Evolutionary conservation across 2,329 filamentous ascomycete species (phyloP).

Genomic region (Corynespora cassiicola): DNA sequence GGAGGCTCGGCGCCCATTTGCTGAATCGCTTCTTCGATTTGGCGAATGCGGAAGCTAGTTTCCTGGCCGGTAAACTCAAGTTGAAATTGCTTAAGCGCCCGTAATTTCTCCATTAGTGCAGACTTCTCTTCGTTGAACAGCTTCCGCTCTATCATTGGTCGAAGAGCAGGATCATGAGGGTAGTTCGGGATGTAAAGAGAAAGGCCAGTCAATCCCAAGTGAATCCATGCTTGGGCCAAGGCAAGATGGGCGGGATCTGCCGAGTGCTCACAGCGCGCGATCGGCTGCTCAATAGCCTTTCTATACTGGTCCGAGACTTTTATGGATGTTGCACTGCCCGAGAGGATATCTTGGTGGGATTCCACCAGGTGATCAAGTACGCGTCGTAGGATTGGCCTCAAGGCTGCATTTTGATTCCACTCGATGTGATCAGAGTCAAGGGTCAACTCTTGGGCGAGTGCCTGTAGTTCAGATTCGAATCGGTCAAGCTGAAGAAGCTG

Average conservation of each 20-base stretch:
- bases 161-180: constrained; percentile 79
- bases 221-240: constrained; percentile 69
- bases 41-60: constrained; percentile 69
- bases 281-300: constrained; percentile 27
- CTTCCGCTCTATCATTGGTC: constrained; percentile 67
- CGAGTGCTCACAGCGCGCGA: constrained; percentile 15
- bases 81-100: constrained; percentile 71
- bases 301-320: constrained; percentile 42
- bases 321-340: no score
- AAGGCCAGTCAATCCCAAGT: constrained; percentile 76
- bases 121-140: constrained; percentile 63
- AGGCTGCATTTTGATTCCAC: constrained; percentile 30
- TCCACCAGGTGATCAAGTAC: constrained; percentile 26
- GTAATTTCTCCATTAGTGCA: constrained; percentile 63
- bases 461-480: constrained; percentile 48
- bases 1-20: constrained; percentile 71
- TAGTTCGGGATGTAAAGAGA: constrained; percentile 85
- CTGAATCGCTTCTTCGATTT: constrained; percentile 67
- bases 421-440: constrained; percentile 42
- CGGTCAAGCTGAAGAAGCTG: constrained; percentile 48
- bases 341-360: constrained; percentile 27
- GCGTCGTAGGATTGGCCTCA: constrained; percentile 34
- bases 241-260: constrained; percentile 2
- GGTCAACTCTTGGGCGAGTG: constrained; percentile 44
- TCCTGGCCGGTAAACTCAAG: constrained; percentile 69